These are phyloP conservation scores for Mycena chlorophos DNA, from an alignment of 768 basidiomycete species.

Conservation along the genomic window DNA sequence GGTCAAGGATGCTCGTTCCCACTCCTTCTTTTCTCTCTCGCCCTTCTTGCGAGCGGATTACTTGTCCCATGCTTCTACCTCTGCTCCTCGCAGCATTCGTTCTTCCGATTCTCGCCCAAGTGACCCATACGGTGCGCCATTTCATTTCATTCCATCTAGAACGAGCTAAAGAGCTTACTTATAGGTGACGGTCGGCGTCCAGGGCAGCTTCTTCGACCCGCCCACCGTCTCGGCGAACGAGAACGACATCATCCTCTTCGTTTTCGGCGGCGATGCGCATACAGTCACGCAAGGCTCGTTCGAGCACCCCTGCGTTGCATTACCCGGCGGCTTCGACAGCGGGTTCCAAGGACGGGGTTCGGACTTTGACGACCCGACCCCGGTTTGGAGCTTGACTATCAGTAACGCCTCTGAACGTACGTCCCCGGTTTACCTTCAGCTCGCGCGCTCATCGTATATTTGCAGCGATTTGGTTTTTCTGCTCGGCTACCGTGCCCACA, in stretches of 20 bases:
- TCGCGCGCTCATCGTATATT: slow-evolving; percentile 1
- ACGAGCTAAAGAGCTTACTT: neutral
- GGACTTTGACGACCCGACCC: slow-evolving; percentile 20
- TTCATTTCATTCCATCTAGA: too few species aligned
- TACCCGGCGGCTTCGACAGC: slow-evolving; percentile 43
- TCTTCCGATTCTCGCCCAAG: neutral
- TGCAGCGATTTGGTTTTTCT: slow-evolving; percentile 41
- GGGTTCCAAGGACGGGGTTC: slow-evolving; percentile 29
- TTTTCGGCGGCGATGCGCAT: slow-evolving; percentile 41
- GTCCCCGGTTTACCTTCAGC: slow-evolving; percentile 5
- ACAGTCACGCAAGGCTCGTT: slow-evolving; percentile 41
- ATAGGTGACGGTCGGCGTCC: slow-evolving; percentile 41
- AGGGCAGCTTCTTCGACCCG: slow-evolving; percentile 44
- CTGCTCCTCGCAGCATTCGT: slow-evolving; percentile 3
- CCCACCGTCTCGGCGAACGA: slow-evolving; percentile 29
- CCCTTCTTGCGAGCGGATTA: neutral
- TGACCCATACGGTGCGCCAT: slow-evolving; percentile 12
- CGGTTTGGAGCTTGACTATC: slow-evolving; percentile 37
- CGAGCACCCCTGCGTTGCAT: slow-evolving; percentile 39
- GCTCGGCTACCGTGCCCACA: slow-evolving; percentile 33
- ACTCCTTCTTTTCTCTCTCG: too few species aligned
- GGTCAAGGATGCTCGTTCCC: too few species aligned
- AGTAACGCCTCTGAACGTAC: slow-evolving; percentile 32
- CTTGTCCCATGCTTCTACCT: too few species aligned
- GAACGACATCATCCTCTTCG: slow-evolving; percentile 39